phyloP scores from a whole-genome alignment of 1,284 basidiomycete species.

The Tilletia setariae region DNA sequence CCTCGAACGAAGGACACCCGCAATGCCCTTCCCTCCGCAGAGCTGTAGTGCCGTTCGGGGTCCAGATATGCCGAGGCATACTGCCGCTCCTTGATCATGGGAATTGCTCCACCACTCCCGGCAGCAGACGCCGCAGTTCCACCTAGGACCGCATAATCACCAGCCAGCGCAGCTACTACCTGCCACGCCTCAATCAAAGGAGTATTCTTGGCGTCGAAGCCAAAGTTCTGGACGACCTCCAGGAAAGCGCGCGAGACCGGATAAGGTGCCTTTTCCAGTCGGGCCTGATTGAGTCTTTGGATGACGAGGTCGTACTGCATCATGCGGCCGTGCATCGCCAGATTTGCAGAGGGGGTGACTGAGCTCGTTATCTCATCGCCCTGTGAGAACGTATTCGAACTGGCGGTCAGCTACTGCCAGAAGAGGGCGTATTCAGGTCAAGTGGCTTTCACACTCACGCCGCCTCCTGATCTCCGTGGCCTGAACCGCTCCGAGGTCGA shows the following conservation, averaged over 20 bases:
- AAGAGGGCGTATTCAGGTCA: no score
- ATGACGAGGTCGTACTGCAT: slow-evolving; percentile 48
- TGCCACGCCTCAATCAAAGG: slow-evolving; percentile 57
- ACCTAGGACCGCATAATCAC: slow-evolving; percentile 57
- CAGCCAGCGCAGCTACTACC: slow-evolving; percentile 57
- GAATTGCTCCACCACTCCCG: slow-evolving; percentile 36
- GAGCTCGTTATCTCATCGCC: not conserved
- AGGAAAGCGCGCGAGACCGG: slow-evolving; percentile 42
- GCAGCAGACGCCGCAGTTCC: slow-evolving; percentile 30
- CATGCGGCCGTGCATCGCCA: slow-evolving; percentile 48
- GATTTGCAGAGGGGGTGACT: not conserved
- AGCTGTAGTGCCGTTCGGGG: slow-evolving; percentile 22
- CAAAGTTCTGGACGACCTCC: slow-evolving; percentile 36
- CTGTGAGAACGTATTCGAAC: not conserved
- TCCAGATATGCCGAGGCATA: slow-evolving; percentile 58
- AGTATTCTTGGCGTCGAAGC: slow-evolving; percentile 38
- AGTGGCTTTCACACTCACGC: slow-evolving; percentile 4
- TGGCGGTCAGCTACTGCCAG: no score
- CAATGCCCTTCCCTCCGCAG: slow-evolving; percentile 36
- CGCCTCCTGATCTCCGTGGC: not conserved
- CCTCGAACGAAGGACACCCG: slow-evolving; percentile 66
- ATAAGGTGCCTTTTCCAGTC: slow-evolving; percentile 36
- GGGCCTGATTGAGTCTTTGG: slow-evolving; percentile 42
- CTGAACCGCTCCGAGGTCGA: not conserved
- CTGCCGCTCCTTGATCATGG: slow-evolving; percentile 56